Percentiles rank a stretch among this genome's conserved stretches.
Conservation (phyloP, 805 yeast genomes). For the Candida fluviatilis region DNA sequence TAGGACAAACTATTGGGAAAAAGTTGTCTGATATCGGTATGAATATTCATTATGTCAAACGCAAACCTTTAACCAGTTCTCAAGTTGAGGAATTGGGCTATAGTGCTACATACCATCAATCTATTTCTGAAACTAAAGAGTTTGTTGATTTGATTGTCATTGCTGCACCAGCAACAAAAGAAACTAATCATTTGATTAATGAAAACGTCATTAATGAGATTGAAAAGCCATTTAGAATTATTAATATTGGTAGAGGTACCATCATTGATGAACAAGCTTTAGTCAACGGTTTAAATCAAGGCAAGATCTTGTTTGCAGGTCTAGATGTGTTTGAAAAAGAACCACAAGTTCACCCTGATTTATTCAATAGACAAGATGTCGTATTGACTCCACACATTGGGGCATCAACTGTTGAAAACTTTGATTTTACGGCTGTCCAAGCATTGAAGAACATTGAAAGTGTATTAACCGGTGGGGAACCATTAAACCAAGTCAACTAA, state of each 20-base stretch:
- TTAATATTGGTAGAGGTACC: conserved; percentile 74
- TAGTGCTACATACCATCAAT: conserved; percentile 37
- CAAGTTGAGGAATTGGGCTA: conserved; percentile 40
- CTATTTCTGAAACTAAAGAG: conserved; percentile 28
- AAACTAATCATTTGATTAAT: conserved; percentile 55
- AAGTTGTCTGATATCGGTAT: conserved; percentile 59
- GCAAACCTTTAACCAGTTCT: conserved; percentile 36
- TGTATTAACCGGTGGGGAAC: conserved; percentile 36
- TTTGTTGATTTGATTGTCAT: conserved; percentile 58
- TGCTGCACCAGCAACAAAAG: conserved; percentile 62
- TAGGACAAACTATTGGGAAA: conserved; percentile 62
- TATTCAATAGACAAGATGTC: conserved; percentile 57
- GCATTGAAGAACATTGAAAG: conserved; percentile 55
- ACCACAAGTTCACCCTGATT: conserved; percentile 48
- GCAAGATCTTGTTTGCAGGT: conserved; percentile 63
- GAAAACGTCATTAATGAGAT: conserved; percentile 41
- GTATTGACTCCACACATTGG: conserved; percentile 70
- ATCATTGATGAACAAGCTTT: conserved; percentile 66
- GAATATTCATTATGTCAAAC: conserved; percentile 59
- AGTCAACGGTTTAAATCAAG: conserved; percentile 53
- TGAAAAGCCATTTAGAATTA: conserved; percentile 53
- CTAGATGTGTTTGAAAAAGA: conserved; percentile 70
- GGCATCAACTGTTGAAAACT: conserved; percentile 58
- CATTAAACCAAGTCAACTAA: conserved; percentile 29
- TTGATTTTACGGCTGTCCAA: conserved; percentile 44